A percentile compares a stretch with the other conserved stretches of the same genome.
These are phyloP conservation scores for Auricularia sp. DNA, from an alignment of 768 basidiomycete genomes.

Conservation along the genomic window DNA sequence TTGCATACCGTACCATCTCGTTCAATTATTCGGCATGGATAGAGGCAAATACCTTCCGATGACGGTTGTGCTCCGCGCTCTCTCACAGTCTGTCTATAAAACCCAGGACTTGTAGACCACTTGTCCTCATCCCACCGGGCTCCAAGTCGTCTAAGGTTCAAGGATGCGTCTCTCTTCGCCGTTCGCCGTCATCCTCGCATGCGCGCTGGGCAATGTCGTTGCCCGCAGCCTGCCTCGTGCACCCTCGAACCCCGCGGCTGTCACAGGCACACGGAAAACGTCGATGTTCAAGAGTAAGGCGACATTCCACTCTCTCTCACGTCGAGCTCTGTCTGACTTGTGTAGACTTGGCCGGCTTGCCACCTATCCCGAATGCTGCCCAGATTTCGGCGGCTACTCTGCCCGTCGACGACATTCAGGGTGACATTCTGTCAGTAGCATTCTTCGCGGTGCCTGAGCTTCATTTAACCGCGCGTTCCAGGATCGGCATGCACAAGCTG, in stretches of 20 bases:
- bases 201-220: neutral
- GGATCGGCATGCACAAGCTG: slow-evolving; percentile 18
- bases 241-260: neutral
- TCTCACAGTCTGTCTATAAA: neutral
- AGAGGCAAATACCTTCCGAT: too few species aligned
- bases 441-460: neutral
- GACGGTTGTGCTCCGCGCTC: neutral
- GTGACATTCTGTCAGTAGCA: slow-evolving; percentile 12
- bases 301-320: neutral
- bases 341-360: neutral
- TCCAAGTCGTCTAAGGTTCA: neutral
- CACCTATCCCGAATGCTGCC: neutral
- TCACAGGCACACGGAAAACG: neutral
- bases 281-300: neutral
- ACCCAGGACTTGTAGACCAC: neutral
- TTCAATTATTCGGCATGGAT: too few species aligned
- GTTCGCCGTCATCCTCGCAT: neutral
- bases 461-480: neutral
- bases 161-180: neutral
- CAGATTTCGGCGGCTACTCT: slow-evolving; percentile 6
- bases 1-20: too few species aligned
- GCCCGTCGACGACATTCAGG: slow-evolving; percentile 12
- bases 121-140: neutral
- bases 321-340: neutral
- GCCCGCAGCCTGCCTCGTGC: neutral